These are phyloP conservation scores for Blastobotrys buckinghamii DNA, from an alignment of 1,139 yeast genomes.

Conservation along the genomic window DNA sequence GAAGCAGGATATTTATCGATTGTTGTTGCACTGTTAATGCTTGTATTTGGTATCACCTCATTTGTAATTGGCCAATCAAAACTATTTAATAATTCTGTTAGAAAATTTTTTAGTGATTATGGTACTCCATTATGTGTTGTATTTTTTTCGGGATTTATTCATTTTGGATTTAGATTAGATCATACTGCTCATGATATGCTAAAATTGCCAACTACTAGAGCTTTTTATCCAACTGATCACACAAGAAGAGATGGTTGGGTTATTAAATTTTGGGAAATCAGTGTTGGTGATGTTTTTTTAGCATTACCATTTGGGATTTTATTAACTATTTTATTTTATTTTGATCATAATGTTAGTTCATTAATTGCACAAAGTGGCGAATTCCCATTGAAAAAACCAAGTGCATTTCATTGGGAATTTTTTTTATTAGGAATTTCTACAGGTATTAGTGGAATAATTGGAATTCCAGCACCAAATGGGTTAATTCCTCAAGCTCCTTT, in stretches of 20 bases:
- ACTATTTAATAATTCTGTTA: conserved; percentile 49
- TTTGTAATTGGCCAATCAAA: conserved; percentile 58
- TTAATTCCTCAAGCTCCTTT: conserved; percentile 95
- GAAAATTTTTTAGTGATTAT: conserved; percentile 78
- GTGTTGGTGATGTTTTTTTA: conserved; percentile 69
- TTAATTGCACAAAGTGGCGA: conserved; percentile 83
- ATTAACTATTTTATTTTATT: conserved; percentile 76
- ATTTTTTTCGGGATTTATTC: conserved; percentile 87
- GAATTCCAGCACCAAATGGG: conserved; percentile 95
- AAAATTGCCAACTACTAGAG: conserved; percentile 60
- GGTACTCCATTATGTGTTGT: conserved; percentile 78
- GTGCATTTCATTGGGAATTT: conserved; percentile 92
- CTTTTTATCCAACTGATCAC: conserved; percentile 66
- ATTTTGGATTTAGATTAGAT: conserved; percentile 72
- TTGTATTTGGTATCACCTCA: conserved; percentile 65
- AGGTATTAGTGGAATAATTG: conserved; percentile 78
- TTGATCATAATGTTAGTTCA: conserved; percentile 93
- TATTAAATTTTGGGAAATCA: conserved; percentile 69
- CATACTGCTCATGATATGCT: conserved; percentile 42
- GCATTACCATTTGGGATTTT: conserved; percentile 91
- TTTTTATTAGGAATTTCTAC: conserved; percentile 79
- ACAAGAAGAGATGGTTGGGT: conserved; percentile 55
- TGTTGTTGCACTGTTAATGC: conserved; percentile 65
- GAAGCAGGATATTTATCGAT: conserved; percentile 66
- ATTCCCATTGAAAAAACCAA: conserved; percentile 77